Evolutionary conservation across 2,329 filamentous ascomycete species (phyloP).

Genomic region (Pseudogymnoascus sp.): DNA sequence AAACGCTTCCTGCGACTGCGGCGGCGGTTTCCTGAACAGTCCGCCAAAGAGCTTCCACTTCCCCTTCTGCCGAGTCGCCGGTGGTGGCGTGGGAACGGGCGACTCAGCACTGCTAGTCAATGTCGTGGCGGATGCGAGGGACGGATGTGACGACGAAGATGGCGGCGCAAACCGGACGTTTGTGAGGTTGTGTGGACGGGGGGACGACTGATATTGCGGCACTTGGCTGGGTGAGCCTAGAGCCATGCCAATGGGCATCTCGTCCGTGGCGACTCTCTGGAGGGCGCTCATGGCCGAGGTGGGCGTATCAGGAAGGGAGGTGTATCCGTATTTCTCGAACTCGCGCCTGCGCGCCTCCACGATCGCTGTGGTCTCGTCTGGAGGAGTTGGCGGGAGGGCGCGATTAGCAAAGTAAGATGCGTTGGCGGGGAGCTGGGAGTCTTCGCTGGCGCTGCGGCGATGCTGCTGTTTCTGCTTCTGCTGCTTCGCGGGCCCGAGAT

Average conservation of each 20-base stretch:
- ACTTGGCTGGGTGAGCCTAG: slow-evolving; percentile 57
- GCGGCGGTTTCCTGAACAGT: slow-evolving; percentile 40
- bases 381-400: neutral
- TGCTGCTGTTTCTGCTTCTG: neutral
- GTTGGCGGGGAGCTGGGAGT: neutral
- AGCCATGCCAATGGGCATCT: slow-evolving; percentile 57
- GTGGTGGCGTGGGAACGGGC: neutral
- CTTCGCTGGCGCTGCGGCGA: neutral
- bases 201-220: slow-evolving; percentile 14
- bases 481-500: neutral
- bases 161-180: slow-evolving; percentile 22
- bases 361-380: neutral
- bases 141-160: slow-evolving; percentile 16
- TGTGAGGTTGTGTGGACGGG: slow-evolving; percentile 7
- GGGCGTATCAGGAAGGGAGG: neutral
- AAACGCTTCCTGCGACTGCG: slow-evolving; percentile 19
- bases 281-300: neutral
- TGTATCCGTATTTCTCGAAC: neutral
- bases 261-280: neutral
- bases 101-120: neutral
- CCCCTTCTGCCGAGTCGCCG: slow-evolving; percentile 36
- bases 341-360: neutral
- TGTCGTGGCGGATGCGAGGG: slow-evolving; percentile 11
- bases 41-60: slow-evolving; percentile 53
- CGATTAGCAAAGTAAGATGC: neutral